Evolutionary conservation across 768 basidiomycete genomes (phyloP).

Genomic region (Candolleomyces eurysporus): DNA sequence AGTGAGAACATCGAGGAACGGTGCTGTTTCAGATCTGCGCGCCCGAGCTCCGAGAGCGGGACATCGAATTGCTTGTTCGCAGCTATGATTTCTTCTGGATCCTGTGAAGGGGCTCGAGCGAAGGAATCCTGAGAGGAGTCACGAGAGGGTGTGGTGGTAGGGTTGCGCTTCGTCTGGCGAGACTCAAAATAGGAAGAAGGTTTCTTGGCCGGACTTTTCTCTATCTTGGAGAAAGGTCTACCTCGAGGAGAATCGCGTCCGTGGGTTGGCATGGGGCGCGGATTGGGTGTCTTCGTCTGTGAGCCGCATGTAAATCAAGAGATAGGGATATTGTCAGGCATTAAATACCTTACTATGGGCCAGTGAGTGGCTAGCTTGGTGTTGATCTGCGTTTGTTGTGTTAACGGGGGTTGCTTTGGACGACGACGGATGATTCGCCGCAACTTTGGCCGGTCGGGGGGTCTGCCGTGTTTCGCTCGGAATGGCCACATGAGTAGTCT

Average conservation of each 20-base stretch:
- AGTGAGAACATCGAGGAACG: background rate
- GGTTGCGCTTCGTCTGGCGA: background rate
- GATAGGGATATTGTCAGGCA: background rate
- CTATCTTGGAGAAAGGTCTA: slow-evolving; percentile 2
- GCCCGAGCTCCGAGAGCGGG: slow-evolving; percentile 57
- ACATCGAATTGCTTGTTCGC: slow-evolving; percentile 49
- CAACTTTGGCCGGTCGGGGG: background rate
- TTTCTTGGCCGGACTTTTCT: slow-evolving; percentile 11
- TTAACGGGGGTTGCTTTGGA: slow-evolving; percentile 2
- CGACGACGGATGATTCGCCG: background rate
- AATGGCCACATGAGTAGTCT: slow-evolving; percentile 3
- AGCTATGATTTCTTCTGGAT: slow-evolving; percentile 46
- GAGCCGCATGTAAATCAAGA: background rate
- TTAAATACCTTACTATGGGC: slow-evolving; percentile 8
- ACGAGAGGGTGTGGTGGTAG: slow-evolving; percentile 11
- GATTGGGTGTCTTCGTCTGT: slow-evolving; percentile 8
- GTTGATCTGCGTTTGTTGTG: background rate
- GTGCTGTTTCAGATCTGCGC: slow-evolving; percentile 3
- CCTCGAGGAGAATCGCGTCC: background rate
- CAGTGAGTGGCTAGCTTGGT: slow-evolving; percentile 1
- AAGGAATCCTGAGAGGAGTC: slow-evolving; percentile 62
- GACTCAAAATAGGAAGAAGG: background rate
- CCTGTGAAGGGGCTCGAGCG: slow-evolving; percentile 46
- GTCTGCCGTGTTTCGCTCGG: slow-evolving; percentile 2
- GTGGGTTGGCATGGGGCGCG: slow-evolving; percentile 3